Percentiles rank a stretch among this genome's conserved stretches.
Evolutionary conservation across 805 yeast genomes (phyloP).

Genomic region (Saturnispora ahearnii): DNA sequence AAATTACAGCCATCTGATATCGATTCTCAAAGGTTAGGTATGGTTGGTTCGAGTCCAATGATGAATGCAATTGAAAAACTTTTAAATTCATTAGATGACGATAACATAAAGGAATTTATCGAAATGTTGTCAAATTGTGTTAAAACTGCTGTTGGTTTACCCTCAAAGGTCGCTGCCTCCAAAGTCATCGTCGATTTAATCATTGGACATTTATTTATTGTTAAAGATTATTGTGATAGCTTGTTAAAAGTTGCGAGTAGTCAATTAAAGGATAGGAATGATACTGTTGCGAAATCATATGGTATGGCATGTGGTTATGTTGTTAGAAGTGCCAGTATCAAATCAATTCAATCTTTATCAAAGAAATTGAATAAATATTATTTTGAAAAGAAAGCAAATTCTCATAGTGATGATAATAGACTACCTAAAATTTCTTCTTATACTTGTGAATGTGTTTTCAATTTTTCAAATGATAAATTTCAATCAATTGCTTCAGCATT

Average conservation of each 20-base stretch:
- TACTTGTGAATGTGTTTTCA: constrained; percentile 58
- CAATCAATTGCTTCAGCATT: constrained; percentile 51
- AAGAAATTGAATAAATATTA: constrained; percentile 43
- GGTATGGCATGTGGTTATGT: constrained; percentile 76
- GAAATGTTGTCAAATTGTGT: constrained; percentile 45
- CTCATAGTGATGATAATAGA: constrained; percentile 27
- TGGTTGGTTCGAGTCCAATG: constrained; percentile 75
- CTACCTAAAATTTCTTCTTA: constrained; percentile 45
- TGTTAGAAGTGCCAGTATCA: constrained; percentile 50
- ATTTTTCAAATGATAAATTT: constrained; percentile 61
- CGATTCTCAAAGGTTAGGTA: constrained; percentile 67
- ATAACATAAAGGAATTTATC: constrained; percentile 40
- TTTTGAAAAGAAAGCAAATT: constrained; percentile 35
- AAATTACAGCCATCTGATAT: constrained; percentile 62
- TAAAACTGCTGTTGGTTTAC: constrained; percentile 72
- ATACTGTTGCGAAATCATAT: constrained; percentile 62
- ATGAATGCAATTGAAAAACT: constrained; percentile 77
- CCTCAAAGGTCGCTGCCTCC: constrained; percentile 83
- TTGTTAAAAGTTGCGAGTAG: constrained; percentile 47
- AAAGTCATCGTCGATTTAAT: constrained; percentile 59
- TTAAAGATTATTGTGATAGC: constrained; percentile 48
- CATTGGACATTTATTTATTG: constrained; percentile 40
- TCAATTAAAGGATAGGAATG: constrained; percentile 64
- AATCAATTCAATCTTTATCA: constrained; percentile 46
- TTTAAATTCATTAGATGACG: constrained; percentile 48